Evolutionary conservation across 768 basidiomycete species (phyloP), one percentile per base, ranked within the genome.

Genomic region (Hypholoma sublateritium): DNA sequence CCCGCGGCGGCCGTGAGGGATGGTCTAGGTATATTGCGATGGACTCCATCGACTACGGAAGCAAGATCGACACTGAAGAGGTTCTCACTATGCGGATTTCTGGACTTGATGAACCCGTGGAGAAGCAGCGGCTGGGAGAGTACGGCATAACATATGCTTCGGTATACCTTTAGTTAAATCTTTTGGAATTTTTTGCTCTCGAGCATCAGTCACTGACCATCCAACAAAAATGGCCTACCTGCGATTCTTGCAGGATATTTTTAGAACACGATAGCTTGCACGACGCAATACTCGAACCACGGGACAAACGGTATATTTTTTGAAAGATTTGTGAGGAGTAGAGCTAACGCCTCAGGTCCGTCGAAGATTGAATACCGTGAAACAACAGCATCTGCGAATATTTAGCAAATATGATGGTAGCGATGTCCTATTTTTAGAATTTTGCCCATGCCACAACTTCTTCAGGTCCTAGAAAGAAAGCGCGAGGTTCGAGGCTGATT

Each of bases 31-130:
- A 36, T 50, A 44, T 44, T 17, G 43, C 43, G 11, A 17, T 44
- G 43, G 43, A 44, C 22, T 44, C 43, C 6, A 44, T 44, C 17
- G 22, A 22, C 22, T 22, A 17, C 22, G 43, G 55, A 47, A 39
- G 32, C 4, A 56, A 56, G 39, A 36, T 50, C 5, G 55, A 56
- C 17, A 56, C 55, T 4, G 32, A 34, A 5, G 55, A 56, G 11
- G 21, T 46, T 5, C 14, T 56, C 11, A 49, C 19, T 19, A 44
- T 17, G 19, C 17, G 19, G 43, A 44, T 44, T 17, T 44, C 43
- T 8, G 43, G 43, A 8, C 43, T 44, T 17, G n/a, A 17, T 44
- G 16, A 8, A 16, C 43, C 43, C 19, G 43, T 44, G 43, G 16
- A 44, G 43, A 44, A 17, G 19, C 43, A 44, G 19, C 17, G 43